Percentiles rank a stretch among this genome's conserved stretches.
phyloP scores from a whole-genome alignment of 805 yeast species.

The Candida gorgasii region DNA sequence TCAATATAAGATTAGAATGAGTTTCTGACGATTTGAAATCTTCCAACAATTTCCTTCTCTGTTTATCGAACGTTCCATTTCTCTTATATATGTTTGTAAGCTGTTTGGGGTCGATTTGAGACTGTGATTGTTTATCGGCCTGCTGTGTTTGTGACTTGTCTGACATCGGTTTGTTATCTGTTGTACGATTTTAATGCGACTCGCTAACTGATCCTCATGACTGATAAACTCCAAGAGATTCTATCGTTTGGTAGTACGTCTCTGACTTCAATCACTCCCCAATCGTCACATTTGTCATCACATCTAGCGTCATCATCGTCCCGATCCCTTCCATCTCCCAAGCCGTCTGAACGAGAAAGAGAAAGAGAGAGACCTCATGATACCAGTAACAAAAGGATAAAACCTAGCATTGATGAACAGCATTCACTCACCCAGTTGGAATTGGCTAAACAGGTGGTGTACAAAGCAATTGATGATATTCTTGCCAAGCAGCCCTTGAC shows the following conservation, averaged over 20 bases:
- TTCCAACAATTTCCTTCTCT: constrained; percentile 43
- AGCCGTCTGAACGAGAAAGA: not conserved
- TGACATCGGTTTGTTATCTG: too few species aligned
- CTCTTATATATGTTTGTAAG: constrained; percentile 46
- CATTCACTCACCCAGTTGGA: constrained; percentile 16
- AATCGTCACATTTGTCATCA: constrained; percentile 1
- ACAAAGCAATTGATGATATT: constrained; percentile 21
- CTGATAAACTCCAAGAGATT: constrained; percentile 15
- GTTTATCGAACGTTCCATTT: constrained; percentile 50
- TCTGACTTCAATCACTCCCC: not conserved
- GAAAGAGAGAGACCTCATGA: not conserved
- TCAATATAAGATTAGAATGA: constrained; percentile 38
- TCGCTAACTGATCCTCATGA: too few species aligned
- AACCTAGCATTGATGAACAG: constrained; percentile 18
- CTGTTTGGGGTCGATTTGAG: constrained; percentile 43
- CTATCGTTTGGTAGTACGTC: constrained; percentile 14
- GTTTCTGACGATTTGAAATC: constrained; percentile 44
- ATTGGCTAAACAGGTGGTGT: constrained; percentile 11
- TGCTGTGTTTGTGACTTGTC: too few species aligned
- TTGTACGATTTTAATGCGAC: too few species aligned
- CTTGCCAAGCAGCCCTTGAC: constrained; percentile 18
- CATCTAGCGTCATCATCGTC: not conserved
- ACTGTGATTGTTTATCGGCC: too few species aligned
- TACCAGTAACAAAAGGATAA: constrained; percentile 17
- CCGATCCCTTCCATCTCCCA: not conserved